Evolutionary conservation across 768 basidiomycete genomes (phyloP), one percentile per base, ranked within the genome.

Genomic region (Lepiota brunneoincarnata): DNA sequence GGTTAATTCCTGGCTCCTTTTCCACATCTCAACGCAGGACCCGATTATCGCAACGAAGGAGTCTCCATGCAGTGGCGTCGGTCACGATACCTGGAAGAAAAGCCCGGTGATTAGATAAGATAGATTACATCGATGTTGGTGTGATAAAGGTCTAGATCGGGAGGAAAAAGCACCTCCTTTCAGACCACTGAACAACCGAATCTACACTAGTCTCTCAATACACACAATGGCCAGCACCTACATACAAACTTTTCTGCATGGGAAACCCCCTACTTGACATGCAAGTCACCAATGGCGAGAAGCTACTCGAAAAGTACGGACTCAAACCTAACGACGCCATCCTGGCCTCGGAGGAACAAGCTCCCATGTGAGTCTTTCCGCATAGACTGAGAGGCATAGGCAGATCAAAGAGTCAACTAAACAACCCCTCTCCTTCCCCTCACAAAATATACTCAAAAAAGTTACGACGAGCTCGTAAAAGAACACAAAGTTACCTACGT

Each of bases 241-340:
- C 77, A 20, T 87, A 83, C 75, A 68, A 78, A 40, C 73, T 98
- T 42, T 93, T 98, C 74, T 91, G 86, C 75, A 75, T 98, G 74
- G 96, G 96, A 39, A 98, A 98, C 73, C 96, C 96, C 63, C 79
- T 98, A 67, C 87, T 98, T 47, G 95, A 99, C 70, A 89, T 99
- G 75, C 94, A 96, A 73, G 93, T 96, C 65, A 83, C 75, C 58
- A 79, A 91, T 58, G 93, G 91, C 46, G 92, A 95, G 66, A 77
- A 77, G 28, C 80, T 98, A 38, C 77, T 98, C 53, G 75, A 87
- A 64, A 98, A 97, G 71, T 99, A 98, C 67, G 81, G 72, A 55
- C 82, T 99, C 64, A 91, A 92, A 66, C 78, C 93, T 50, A 95
- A 99, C 76, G 91, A 99, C 69, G 96, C 97, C 42, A 94, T 98